Evolutionary conservation across 257 asterid genomes (phyloP).

Genomic region (Handroanthus guayacan): DNA sequence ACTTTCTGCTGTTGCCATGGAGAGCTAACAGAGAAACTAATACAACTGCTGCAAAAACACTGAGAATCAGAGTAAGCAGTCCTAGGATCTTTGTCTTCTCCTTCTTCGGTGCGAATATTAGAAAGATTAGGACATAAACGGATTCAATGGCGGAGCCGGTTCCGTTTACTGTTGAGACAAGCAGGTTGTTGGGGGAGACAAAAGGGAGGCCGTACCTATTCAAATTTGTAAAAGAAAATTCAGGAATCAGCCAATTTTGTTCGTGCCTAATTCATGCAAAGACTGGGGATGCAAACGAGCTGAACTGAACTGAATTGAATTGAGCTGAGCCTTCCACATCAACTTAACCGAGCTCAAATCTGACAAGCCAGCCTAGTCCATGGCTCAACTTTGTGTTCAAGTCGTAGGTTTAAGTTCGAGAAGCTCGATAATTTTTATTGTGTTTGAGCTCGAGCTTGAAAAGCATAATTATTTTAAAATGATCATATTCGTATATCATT

Average conservation of each 20-base stretch:
- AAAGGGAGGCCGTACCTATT: constrained; percentile 88
- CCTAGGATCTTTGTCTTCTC: constrained; percentile 64
- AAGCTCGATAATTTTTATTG: too few relatives aligned
- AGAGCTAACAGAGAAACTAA: constrained; percentile 68
- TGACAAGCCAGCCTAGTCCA: too few relatives aligned
- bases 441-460: too few relatives aligned
- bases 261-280: not conserved
- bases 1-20: constrained; percentile 65
- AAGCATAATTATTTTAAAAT: too few relatives aligned
- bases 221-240: constrained; percentile 18
- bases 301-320: too few relatives aligned
- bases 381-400: too few relatives aligned
- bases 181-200: constrained; percentile 80
- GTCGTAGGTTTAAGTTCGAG: too few relatives aligned
- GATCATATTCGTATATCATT: too few relatives aligned
- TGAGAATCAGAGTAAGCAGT: constrained; percentile 51
- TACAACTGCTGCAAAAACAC: constrained; percentile 55
- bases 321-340: too few relatives aligned
- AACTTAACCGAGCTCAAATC: too few relatives aligned
- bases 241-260: not conserved
- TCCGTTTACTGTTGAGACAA: constrained; percentile 73
- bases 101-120: constrained; percentile 60
- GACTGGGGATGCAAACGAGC: too few relatives aligned
- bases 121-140: constrained; percentile 62
- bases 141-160: constrained; percentile 70